Base-by-base conservation (phyloP, 768 basidiomycete species). In the Kwoniella sp. region DNA sequence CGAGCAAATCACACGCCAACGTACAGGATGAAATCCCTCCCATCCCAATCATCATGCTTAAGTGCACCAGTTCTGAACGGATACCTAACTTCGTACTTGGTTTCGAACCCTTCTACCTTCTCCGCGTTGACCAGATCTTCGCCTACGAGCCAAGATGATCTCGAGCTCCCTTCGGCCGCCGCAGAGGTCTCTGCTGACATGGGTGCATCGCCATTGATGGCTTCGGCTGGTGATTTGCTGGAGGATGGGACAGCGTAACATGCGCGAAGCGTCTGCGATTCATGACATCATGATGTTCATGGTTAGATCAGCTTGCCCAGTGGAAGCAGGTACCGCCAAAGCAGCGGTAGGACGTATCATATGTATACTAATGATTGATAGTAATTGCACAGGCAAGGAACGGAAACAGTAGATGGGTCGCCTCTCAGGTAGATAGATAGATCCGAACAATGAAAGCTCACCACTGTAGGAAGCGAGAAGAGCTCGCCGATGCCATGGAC, bases 31-130 rank as follows among this genome's bases (percentile, higher is more conserved):
- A 55, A 73, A 45, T 74, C 73, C 26, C 70, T 31, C 22, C 75
- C 75, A 20, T 69, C 70, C 75, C 75, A 77, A 65, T 77, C 75
- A 23, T 74, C 71, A 4, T n/a, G n/a, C n/a, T 55, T 48, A 4
- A 41, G 55, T 60, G 60, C 63, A n/a, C 37, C 64, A 7, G 59
- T 22, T 51, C 70, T 47, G 51, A 77, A 77, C 0, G 75, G 75
- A 72, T 72, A 77, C 38, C 65, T 52, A 3, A 73, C 37, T 47
- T 77, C 73, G 53, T 66, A 56, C 37, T 68, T 67, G 13, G 67
- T 69, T 45, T 57, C 64, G 17, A 51, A 66, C 3, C 64, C 62
- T 26, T 38, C 61, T 30, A 66, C 69, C 13, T 48, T 61, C 59
- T 47, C 41, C 20, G 69, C 73, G 17, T 63, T 69, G 8, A 53